Conservation (phyloP, 1,284 basidiomycete genomes). For the Mycosarcoma mackinlayi region DNA sequence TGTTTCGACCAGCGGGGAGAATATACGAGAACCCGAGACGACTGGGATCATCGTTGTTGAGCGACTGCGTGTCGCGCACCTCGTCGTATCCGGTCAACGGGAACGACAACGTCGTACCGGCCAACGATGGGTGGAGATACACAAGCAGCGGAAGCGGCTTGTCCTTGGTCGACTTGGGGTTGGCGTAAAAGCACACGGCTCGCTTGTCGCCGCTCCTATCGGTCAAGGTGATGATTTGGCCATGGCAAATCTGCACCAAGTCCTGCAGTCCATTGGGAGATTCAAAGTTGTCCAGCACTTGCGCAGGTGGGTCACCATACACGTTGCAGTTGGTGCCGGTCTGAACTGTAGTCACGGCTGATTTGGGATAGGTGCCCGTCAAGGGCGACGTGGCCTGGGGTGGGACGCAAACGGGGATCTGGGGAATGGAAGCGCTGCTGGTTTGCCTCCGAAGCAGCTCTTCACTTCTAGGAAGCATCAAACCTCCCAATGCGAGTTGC, state of each 20-base stretch:
- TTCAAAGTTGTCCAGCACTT: constrained; percentile 14
- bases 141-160: constrained; percentile 31
- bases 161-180: constrained; percentile 23
- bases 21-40: constrained; percentile 33
- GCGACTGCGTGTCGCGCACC: constrained; percentile 24
- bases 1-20: constrained; percentile 30
- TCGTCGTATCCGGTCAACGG: constrained; percentile 22
- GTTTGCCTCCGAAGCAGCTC: constrained; percentile 17
- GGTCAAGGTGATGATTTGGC: constrained; percentile 20
- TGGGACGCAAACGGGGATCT: constrained; percentile 13
- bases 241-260: constrained; percentile 23
- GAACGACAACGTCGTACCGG: constrained; percentile 5
- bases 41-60: constrained; percentile 18
- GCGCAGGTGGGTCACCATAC: constrained; percentile 25
- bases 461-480: constrained; percentile 5
- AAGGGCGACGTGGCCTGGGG: constrained; percentile 15
- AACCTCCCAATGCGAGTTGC: constrained; percentile 9
- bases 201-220: constrained; percentile 16
- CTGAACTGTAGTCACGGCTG: constrained; percentile 32
- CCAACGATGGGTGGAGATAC: constrained; percentile 25
- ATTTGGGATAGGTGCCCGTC: constrained; percentile 16
- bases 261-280: constrained; percentile 28
- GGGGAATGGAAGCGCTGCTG: background rate
- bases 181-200: constrained; percentile 31
- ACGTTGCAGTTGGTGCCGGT: constrained; percentile 21